These are phyloP conservation scores for Aquilaria yunnanensis DNA, from an alignment of 345 rosid species.

Conservation along the genomic window DNA sequence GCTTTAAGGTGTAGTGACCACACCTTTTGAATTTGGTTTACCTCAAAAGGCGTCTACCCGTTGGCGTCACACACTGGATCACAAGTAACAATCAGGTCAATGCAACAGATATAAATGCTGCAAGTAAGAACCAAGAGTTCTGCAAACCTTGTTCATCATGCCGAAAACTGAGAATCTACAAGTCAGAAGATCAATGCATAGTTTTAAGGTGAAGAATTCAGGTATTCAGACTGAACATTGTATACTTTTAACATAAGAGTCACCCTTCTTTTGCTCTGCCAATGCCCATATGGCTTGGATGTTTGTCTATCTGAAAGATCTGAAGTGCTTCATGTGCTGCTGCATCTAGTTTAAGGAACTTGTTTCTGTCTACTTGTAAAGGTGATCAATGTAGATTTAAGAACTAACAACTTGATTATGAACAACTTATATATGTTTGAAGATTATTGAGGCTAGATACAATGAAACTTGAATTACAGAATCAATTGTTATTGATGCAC, in stretches of 20 bases:
- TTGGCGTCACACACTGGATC: conserved; percentile 82
- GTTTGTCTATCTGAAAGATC: conserved; percentile 89
- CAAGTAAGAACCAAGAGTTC: conserved; percentile 17
- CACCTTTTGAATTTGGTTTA: conserved; percentile 21
- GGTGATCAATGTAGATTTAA: conserved; percentile 24
- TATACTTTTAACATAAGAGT: conserved; percentile 6
- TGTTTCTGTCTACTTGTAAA: conserved; percentile 50
- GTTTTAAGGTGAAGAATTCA: conserved; percentile 11
- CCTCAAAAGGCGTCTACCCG: conserved; percentile 92
- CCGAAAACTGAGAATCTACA: conserved; percentile 97
- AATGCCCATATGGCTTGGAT: conserved; percentile 99
- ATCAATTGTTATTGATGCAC: conserved; percentile 71
- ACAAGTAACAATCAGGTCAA: conserved; percentile 26
- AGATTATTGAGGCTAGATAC: conserved; percentile 35
- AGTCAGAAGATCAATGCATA: conserved; percentile 21
- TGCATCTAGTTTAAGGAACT: conserved; percentile 87
- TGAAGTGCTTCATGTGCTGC: conserved; percentile 92
- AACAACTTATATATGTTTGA: neutral
- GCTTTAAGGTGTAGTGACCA: conserved; percentile 6
- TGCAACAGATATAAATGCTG: conserved; percentile 13
- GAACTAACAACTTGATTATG: neutral
- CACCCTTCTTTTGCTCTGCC: conserved; percentile 99
- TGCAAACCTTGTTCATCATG: conserved; percentile 89
- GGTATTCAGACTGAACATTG: neutral
- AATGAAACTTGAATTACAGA: conserved; percentile 69